These are phyloP conservation scores for Adiantum capillusveneris DNA, from an alignment of 75 land plant genomes.

Conservation along the genomic window DNA sequence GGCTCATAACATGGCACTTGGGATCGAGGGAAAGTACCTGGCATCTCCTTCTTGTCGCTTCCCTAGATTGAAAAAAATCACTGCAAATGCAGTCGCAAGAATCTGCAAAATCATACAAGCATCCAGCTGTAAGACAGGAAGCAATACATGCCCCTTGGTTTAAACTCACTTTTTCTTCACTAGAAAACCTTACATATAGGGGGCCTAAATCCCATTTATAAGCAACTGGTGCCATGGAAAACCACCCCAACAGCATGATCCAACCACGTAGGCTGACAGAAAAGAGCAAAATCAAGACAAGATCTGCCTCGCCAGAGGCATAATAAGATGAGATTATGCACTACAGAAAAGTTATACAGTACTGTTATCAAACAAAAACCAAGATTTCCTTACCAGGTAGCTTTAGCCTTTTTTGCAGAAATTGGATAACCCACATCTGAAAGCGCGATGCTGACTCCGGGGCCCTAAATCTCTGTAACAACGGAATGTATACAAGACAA, in stretches of 20 bases:
- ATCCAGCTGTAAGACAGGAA: no score
- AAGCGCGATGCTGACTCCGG: conserved; percentile 51
- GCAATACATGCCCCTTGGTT: no score
- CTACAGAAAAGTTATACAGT: background rate
- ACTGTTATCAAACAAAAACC: background rate
- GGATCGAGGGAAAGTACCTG: conserved; percentile 36
- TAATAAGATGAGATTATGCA: conserved; percentile 1
- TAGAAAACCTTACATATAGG: conserved; percentile 67
- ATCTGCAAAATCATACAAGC: conserved; percentile 49
- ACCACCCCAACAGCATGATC: conserved; percentile 63
- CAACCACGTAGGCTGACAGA: conserved; percentile 70
- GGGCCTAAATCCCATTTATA: conserved; percentile 80
- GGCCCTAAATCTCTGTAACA: no score
- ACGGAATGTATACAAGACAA: no score
- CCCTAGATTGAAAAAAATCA: conserved; percentile 86
- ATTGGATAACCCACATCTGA: conserved; percentile 42
- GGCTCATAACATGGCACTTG: background rate
- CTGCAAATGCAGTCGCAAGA: conserved; percentile 59
- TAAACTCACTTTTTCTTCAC: no score
- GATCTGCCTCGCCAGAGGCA: conserved; percentile 38
- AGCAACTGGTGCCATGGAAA: conserved; percentile 71
- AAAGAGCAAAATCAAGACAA: conserved; percentile 75
- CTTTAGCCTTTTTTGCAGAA: conserved; percentile 58
- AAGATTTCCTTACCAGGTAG: conserved; percentile 79
- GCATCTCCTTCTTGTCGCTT: conserved; percentile 74